Conservation (phyloP, 306 rosid species). For the Potentilla sterilis region DNA sequence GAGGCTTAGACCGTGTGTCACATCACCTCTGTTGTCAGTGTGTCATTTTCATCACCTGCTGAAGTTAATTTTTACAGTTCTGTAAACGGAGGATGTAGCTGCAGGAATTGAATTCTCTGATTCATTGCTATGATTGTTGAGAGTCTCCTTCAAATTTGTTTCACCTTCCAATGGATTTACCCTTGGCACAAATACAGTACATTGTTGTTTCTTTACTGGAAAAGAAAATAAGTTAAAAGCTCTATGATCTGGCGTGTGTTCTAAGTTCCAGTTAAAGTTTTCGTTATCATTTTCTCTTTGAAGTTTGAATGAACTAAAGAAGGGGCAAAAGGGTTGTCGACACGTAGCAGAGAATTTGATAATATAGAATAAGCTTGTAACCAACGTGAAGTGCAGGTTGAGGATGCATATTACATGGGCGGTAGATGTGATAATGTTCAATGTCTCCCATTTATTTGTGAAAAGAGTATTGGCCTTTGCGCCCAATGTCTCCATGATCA, state of each 20-base stretch:
- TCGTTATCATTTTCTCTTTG: neutral
- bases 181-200: constrained; percentile 4
- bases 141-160: constrained; percentile 13
- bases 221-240: neutral
- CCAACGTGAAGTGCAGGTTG: constrained; percentile 39
- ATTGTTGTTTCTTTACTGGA: neutral
- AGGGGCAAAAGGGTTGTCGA: neutral
- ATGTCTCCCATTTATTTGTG: constrained; percentile 40
- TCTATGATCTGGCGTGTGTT: neutral
- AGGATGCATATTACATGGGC: constrained; percentile 23
- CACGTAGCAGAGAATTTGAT: neutral
- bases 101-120: constrained; percentile 37
- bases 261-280: neutral
- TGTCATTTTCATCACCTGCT: constrained; percentile 26
- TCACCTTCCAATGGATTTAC: constrained; percentile 4
- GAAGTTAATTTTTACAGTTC: constrained; percentile 28
- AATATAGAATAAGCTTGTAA: constrained; percentile 6
- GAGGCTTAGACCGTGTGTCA: constrained; percentile 27
- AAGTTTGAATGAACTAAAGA: neutral
- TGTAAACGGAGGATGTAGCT: constrained; percentile 19
- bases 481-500: constrained; percentile 41
- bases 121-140: constrained; percentile 24
- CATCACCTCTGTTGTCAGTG: constrained; percentile 19
- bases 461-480: constrained; percentile 33
- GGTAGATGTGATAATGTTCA: constrained; percentile 37